These are phyloP conservation scores for Aspergillus texensis DNA, from an alignment of 2,329 filamentous ascomycete genomes.

Conservation along the genomic window DNA sequence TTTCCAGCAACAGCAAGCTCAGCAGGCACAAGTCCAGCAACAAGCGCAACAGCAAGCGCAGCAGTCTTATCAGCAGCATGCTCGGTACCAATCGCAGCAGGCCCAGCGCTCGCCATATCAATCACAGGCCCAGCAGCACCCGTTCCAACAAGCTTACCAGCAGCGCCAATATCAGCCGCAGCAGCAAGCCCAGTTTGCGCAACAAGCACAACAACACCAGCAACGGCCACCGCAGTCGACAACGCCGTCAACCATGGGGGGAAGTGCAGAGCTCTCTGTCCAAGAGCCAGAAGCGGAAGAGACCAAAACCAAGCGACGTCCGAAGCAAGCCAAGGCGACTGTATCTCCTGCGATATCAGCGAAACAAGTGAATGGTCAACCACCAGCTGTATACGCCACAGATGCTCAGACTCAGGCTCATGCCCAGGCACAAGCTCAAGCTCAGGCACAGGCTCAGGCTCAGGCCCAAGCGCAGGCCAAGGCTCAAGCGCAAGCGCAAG, in stretches of 20 bases:
- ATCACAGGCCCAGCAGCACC: slow-evolving; percentile 20
- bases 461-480: not conserved
- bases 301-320: slow-evolving; percentile 13
- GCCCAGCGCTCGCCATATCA: slow-evolving; percentile 21
- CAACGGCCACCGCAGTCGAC: slow-evolving; percentile 18
- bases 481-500: not conserved
- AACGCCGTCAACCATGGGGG: slow-evolving; percentile 13
- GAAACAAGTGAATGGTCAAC: slow-evolving; percentile 19
- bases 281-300: slow-evolving; percentile 13
- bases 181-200: slow-evolving; percentile 21
- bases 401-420: slow-evolving; percentile 2
- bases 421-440: not conserved
- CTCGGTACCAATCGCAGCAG: slow-evolving; percentile 18
- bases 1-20: slow-evolving; percentile 19
- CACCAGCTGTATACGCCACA: slow-evolving; percentile 13
- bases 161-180: slow-evolving; percentile 24
- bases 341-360: slow-evolving; percentile 9
- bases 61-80: slow-evolving; percentile 21
- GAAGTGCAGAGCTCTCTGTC: slow-evolving; percentile 1
- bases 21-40: slow-evolving; percentile 20
- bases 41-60: slow-evolving; percentile 24
- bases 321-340: slow-evolving; percentile 14
- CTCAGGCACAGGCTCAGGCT: not conserved
- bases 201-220: slow-evolving; percentile 22
- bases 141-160: slow-evolving; percentile 23